phyloP scores from a whole-genome alignment of 2,329 filamentous ascomycete genomes.

The Xylogone sp. region DNA sequence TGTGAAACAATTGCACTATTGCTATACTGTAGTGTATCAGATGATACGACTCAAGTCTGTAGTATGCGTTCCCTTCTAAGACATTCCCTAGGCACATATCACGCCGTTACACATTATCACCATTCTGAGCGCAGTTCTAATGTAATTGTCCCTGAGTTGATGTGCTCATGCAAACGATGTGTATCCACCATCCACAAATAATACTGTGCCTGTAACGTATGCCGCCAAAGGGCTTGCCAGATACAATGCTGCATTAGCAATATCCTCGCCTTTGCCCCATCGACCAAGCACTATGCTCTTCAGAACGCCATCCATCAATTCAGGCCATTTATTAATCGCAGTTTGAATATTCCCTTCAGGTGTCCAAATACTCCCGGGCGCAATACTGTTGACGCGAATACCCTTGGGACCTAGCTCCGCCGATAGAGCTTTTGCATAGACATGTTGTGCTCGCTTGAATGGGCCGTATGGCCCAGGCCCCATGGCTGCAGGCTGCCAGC shows the following conservation, averaged over 20 bases:
- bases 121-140: no score
- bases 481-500: slow-evolving; percentile 14
- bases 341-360: slow-evolving; percentile 14
- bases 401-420: slow-evolving; percentile 17
- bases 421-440: slow-evolving; percentile 21
- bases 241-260: slow-evolving; percentile 22
- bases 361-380: slow-evolving; percentile 20
- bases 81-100: no score
- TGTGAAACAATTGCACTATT: no score
- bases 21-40: no score
- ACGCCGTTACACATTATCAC: no score
- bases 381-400: slow-evolving; percentile 27
- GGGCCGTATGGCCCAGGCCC: slow-evolving; percentile 13
- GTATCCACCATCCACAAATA: slow-evolving; percentile 15
- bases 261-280: slow-evolving; percentile 17
- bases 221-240: slow-evolving; percentile 16
- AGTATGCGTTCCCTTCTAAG: no score
- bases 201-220: slow-evolving; percentile 13
- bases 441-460: slow-evolving; percentile 19
- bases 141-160: no score
- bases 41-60: no score
- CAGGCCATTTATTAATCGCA: slow-evolving; percentile 3
- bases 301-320: slow-evolving; percentile 18
- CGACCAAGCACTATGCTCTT: slow-evolving; percentile 12
- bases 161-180: background rate